A percentile compares a stretch with the other conserved stretches of the same genome.
Conservation (phyloP, 352 stramenopile genomes). For the Peronospora tabacina region DNA sequence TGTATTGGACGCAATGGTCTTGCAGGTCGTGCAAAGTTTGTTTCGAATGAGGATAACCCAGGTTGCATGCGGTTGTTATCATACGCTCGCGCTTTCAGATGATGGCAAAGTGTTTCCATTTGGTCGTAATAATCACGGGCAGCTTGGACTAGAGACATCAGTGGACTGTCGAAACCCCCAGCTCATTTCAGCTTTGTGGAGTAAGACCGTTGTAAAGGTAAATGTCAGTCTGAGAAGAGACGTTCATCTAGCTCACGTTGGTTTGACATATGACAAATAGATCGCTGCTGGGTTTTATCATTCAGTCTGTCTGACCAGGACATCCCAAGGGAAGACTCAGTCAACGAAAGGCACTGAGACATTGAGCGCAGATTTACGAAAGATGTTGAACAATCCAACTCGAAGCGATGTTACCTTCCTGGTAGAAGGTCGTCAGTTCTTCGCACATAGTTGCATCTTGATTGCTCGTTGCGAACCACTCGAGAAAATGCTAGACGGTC, state of each 20-base stretch:
- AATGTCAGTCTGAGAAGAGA: neutral
- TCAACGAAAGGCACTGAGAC: slow-evolving; percentile 22
- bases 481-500: slow-evolving; percentile 86
- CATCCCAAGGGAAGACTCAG: slow-evolving; percentile 9
- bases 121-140: slow-evolving; percentile 91
- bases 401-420: slow-evolving; percentile 82
- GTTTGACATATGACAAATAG: slow-evolving; percentile 19
- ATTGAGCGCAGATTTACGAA: slow-evolving; percentile 63
- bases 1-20: neutral
- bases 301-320: slow-evolving; percentile 54
- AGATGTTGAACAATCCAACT: slow-evolving; percentile 78
- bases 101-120: slow-evolving; percentile 88
- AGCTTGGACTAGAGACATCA: slow-evolving; percentile 76
- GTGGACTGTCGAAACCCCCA: slow-evolving; percentile 69
- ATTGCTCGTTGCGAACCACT: slow-evolving; percentile 85
- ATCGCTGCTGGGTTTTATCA: slow-evolving; percentile 91
- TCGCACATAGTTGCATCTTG: slow-evolving; percentile 82
- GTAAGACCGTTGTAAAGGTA: slow-evolving; percentile 60
- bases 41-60: slow-evolving; percentile 51
- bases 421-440: slow-evolving; percentile 55
- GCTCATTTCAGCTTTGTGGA: slow-evolving; percentile 54
- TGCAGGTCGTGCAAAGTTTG: slow-evolving; percentile 46
- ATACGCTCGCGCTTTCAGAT: slow-evolving; percentile 77
- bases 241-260: neutral
- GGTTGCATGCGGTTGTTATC: slow-evolving; percentile 79